Base-by-base conservation (phyloP, 106 monocot genomes). In the Xerophyta viscosa region DNA sequence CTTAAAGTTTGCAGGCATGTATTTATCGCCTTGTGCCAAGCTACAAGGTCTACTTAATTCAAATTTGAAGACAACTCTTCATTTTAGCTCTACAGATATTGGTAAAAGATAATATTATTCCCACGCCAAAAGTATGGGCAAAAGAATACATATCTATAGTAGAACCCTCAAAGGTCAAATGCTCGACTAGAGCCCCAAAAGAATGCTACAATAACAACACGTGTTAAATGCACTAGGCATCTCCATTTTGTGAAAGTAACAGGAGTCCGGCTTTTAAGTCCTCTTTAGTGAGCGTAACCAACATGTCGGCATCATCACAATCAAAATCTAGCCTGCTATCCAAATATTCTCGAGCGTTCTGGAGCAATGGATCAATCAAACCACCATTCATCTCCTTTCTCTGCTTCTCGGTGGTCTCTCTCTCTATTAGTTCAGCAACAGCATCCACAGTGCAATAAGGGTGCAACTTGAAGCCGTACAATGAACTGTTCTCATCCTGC, bases 341-440 rank as follows among this genome's bases (percentile, higher is more conserved):
- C 76, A 96, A 68, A 66, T 79, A 79, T 30, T 96, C 96, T 6
- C 89, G 63, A 46, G 89, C 89, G 68, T 82, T 89, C 17, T 29
- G 47, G 29, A 96, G 81, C 72, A 88, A 50, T 9, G 96, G 78
- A 31, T 85, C 82, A 8, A 96, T 58, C 13, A 96, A 42, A 31
- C 89, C 96, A 11, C 96, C 96, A 55, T 96, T 96, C 81, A 84
- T 74, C 41, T 79, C 72, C 68, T 71, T 79, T 48, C 96, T 70
- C 65, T 71, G 72, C 15, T 79, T 54, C 37, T 82, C 73, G 0
- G 68, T 72, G 29, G 80, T 73, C 41, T 69, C 76, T 20, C 55
- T 70, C 4, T 55, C 31, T 30, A 86, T 76, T 27, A 86, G 13
- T 23, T 63, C 61, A 3, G 72, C 72, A 42, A 86, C 45, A 9